phyloP scores from a whole-genome alignment of 2,329 filamentous ascomycete species.

The Chalara sp. region DNA sequence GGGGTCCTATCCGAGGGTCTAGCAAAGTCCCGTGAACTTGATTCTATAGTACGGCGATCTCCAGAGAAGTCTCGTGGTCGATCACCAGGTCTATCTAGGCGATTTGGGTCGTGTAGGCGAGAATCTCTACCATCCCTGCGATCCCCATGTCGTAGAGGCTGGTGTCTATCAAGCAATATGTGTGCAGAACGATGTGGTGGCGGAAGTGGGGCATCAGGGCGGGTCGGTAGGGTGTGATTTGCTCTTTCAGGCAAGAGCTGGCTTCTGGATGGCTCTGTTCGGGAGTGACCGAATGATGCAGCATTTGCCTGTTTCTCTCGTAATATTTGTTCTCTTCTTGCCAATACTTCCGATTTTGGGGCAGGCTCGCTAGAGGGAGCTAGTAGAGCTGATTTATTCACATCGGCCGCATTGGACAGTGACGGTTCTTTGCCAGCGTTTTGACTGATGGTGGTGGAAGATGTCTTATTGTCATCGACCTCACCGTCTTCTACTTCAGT shows the following conservation, averaged over 20 bases:
- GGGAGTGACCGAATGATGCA: constrained; percentile 14
- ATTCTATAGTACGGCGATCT: constrained; percentile 22
- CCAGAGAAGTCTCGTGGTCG: constrained; percentile 22
- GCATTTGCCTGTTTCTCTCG: constrained; percentile 20
- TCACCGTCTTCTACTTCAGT: constrained; percentile 65
- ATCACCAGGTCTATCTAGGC: constrained; percentile 21
- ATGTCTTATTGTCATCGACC: constrained; percentile 52
- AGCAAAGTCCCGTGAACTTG: constrained; percentile 19
- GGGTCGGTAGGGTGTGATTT: constrained; percentile 22
- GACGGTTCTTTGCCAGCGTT: background rate
- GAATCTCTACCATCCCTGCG: constrained; percentile 21
- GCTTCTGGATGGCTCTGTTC: constrained; percentile 17
- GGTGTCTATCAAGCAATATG: constrained; percentile 22
- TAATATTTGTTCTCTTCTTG: constrained; percentile 21
- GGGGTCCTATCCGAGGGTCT: constrained; percentile 17
- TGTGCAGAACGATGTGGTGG: background rate
- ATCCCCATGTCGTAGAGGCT: constrained; percentile 20
- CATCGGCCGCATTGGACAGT: background rate
- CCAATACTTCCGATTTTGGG: constrained; percentile 21
- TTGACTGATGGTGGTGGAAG: constrained; percentile 4
- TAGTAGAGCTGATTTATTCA: constrained; percentile 4
- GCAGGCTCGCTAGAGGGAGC: constrained; percentile 10
- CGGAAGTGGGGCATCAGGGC: constrained; percentile 27
- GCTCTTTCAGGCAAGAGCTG: constrained; percentile 13
- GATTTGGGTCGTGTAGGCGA: constrained; percentile 15